A percentile compares a stretch with the other conserved stretches of the same genome.
phyloP scores from a whole-genome alignment of 192 early-diverging fungal species.

The Chytriomyces confervae region DNA sequence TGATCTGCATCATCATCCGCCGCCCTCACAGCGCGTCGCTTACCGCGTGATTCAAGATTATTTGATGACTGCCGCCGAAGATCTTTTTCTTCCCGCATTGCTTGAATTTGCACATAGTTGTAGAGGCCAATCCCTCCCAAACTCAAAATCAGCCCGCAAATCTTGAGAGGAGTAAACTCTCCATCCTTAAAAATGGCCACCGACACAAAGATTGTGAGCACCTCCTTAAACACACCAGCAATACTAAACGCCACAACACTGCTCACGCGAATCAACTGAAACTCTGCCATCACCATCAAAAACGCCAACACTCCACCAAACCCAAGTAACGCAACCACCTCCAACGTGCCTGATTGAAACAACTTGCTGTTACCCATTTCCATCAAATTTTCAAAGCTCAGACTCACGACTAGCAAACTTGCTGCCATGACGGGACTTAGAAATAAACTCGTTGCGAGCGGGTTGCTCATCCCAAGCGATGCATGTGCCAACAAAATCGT shows the following conservation, averaged over 20 bases:
- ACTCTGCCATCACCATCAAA: conserved; percentile 87
- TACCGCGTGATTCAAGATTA: neutral
- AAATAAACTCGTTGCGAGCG: conserved; percentile 82
- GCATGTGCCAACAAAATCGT: conserved; percentile 80
- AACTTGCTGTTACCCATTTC: neutral
- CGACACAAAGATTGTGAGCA: conserved; percentile 78
- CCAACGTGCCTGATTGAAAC: conserved; percentile 6
- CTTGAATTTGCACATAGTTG: conserved; percentile 50
- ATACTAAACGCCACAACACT: conserved; percentile 89
- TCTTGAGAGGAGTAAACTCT: conserved; percentile 73
- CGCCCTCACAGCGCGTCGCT: neutral
- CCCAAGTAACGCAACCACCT: conserved; percentile 65
- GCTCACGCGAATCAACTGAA: conserved; percentile 79
- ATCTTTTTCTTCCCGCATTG: conserved; percentile 8
- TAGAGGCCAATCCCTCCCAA: conserved; percentile 82
- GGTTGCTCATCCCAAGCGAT: conserved; percentile 82
- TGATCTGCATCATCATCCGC: neutral
- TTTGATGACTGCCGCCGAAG: neutral
- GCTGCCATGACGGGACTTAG: conserved; percentile 80
- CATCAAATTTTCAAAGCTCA: neutral
- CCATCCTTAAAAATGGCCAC: conserved; percentile 79
- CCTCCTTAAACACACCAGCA: conserved; percentile 83
- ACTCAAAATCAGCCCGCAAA: conserved; percentile 77
- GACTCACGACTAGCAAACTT: conserved; percentile 61
- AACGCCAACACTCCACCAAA: conserved; percentile 87